Base-by-base conservation (phyloP, 495 filamentous ascomycete species). In the Penicillium soppii region DNA sequence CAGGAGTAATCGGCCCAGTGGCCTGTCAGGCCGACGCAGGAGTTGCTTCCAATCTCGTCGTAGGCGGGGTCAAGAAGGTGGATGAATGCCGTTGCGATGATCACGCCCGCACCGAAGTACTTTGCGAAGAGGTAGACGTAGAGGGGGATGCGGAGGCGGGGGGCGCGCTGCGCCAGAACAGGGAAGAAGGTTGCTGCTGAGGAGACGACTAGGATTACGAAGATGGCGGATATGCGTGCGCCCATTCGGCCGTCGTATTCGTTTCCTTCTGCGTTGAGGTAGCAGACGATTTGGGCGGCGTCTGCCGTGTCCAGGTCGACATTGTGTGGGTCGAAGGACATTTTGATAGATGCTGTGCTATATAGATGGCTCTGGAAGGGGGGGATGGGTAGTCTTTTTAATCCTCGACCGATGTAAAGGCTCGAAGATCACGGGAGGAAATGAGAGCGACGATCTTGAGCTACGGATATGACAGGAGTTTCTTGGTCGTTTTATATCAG, bases 21-120 rank as follows among this genome's bases (percentile, higher is more conserved):
- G 4, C 74, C 77, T 0, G 74, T 80, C 70, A 80, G 71, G 15
- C 79, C 79, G 5, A 82, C 79, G 47, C 79, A 82, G n/a, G 71
- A 71, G 7, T 64, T 50, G 4, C 73, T 68, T 5, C 80, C 80
- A 39, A 83, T 83, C 49, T 76, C 71, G 1, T 45, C 48, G 53
- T 82, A 81, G 0, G 78, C 80, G 0, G 80, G 80, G 23, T 80
- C 79, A 20, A 83, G 75, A 0, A 82, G 75, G 23, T 69, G 66
- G 33, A 74, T 66, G 46, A 90, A 92, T 8, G 89, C 87, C 8
- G 86, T 90, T 10, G 83, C 82, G 23, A 89, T 69, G 53, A 88
- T 88, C 39, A 89, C 86, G 2, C 86, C 86, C 0, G 83, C 80
- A 16, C 87, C 86, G 52, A 89, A 86, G 65, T 87, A 88, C 43